These are phyloP conservation scores for Eutypa lata DNA, from an alignment of 2,329 filamentous ascomycete species.

Conservation along the genomic window DNA sequence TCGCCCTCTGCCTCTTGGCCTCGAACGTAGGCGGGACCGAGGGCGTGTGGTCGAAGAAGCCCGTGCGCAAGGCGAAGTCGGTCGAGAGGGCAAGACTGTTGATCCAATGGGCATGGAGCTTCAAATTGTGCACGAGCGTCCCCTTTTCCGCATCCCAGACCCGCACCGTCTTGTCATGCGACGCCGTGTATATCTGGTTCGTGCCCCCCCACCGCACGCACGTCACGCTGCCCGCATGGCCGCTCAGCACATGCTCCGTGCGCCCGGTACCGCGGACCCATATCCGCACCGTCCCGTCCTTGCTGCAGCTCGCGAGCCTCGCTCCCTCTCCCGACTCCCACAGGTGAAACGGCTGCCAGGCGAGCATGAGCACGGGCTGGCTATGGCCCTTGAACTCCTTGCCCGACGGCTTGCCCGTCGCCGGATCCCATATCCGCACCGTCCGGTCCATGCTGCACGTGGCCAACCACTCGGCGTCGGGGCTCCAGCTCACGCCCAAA, in stretches of 20 bases:
- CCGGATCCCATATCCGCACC: conserved; percentile 84
- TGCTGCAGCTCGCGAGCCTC: conserved; percentile 80
- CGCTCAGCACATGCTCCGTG: conserved; percentile 78
- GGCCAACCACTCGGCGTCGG: conserved; percentile 76
- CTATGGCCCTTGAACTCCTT: conserved; percentile 76
- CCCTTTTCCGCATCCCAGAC: conserved; percentile 83
- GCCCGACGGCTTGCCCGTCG: conserved; percentile 71
- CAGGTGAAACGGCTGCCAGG: conserved; percentile 91
- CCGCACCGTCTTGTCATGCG: conserved; percentile 89
- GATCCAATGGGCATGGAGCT: conserved; percentile 87
- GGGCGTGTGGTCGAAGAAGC: conserved; percentile 76
- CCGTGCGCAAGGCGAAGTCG: conserved; percentile 83
- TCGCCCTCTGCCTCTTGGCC: conserved; percentile 71
- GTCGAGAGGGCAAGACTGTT: conserved; percentile 94
- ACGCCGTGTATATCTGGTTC: conserved; percentile 77
- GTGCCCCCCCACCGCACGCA: conserved; percentile 96
- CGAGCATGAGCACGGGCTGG: conserved; percentile 83
- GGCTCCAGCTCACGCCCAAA: conserved; percentile 80
- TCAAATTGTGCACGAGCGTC: conserved; percentile 74
- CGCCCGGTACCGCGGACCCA: conserved; percentile 79
- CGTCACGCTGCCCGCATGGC: conserved; percentile 84
- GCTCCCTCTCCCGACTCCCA: conserved; percentile 67
- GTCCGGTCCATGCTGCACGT: conserved; percentile 93
- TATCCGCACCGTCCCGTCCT: conserved; percentile 82
- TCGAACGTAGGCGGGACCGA: conserved; percentile 64